Conservation (phyloP, 163 green algal genomes). For the Coccomyxa subellipsoidea region DNA sequence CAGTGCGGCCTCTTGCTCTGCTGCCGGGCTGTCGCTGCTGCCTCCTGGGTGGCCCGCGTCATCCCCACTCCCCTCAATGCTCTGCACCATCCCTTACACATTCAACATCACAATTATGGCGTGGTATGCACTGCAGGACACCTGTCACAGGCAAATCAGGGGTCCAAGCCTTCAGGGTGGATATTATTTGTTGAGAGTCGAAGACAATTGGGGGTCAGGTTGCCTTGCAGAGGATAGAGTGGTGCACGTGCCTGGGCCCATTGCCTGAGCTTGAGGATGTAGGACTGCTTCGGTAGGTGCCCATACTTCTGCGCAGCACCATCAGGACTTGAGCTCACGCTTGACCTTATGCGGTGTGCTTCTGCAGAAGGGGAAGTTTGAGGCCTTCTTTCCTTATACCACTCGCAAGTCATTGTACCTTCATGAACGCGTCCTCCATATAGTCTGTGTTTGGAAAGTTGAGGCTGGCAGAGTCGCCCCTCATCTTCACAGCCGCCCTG, state of each 20-base stretch:
- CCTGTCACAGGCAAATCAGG: no score
- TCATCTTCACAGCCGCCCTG: slow-evolving; percentile 7
- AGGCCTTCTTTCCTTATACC: not conserved
- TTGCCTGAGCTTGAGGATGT: not conserved
- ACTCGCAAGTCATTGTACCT: not conserved
- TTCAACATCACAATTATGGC: no score
- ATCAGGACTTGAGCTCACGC: not conserved
- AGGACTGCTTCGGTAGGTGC: not conserved
- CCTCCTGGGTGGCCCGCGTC: not conserved
- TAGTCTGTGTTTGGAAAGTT: slow-evolving; percentile 18
- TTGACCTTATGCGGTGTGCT: not conserved
- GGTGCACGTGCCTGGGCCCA: slow-evolving; percentile 4
- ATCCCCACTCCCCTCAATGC: not conserved
- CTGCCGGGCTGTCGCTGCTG: not conserved
- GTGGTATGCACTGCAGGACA: no score
- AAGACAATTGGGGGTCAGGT: no score
- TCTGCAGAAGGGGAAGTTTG: no score
- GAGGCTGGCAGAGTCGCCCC: not conserved
- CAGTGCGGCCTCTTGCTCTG: not conserved
- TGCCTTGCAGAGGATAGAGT: not conserved
- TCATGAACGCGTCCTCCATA: not conserved
- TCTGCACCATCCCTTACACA: not conserved
- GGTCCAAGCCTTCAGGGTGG: no score
- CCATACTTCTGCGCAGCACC: slow-evolving; percentile 7
- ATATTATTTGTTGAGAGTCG: no score